phyloP scores from a whole-genome alignment of 805 yeast species.

The Sugiyamaella boreocaroliniensis region DNA sequence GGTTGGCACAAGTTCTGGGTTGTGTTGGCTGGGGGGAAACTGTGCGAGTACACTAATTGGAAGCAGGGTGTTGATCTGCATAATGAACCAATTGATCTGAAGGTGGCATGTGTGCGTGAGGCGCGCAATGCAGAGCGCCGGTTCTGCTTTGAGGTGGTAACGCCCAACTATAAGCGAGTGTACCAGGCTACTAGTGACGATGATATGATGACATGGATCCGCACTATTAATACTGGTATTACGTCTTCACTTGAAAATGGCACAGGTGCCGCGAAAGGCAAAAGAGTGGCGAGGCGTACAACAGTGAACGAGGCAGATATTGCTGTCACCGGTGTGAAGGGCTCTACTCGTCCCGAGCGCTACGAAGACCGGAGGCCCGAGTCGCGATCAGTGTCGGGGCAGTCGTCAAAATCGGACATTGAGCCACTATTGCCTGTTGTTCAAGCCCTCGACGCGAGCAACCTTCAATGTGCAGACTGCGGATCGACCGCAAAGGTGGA shows the following conservation, averaged over 20 bases:
- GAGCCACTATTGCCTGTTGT: constrained; percentile 13
- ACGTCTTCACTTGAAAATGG: constrained; percentile 36
- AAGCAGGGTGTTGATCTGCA: constrained; percentile 57
- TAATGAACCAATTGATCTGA: constrained; percentile 61
- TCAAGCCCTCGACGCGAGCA: constrained; percentile 38
- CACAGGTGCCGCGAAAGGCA: constrained; percentile 5
- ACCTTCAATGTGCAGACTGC: constrained; percentile 74
- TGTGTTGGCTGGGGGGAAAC: constrained; percentile 57
- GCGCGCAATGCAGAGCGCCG: constrained; percentile 36
- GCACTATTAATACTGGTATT: constrained; percentile 51
- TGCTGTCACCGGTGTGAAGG: too few relatives aligned
- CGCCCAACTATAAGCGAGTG: constrained; percentile 62
- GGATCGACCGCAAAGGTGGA: constrained; percentile 58
- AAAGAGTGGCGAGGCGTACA: constrained; percentile 7
- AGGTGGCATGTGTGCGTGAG: constrained; percentile 56
- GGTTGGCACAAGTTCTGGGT: constrained; percentile 90
- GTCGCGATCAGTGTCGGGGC: neutral
- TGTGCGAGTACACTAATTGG: constrained; percentile 76
- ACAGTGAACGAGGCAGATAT: neutral
- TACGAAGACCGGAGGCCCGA: neutral
- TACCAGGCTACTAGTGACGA: constrained; percentile 68
- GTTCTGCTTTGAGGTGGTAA: constrained; percentile 68
- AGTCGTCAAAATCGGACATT: neutral
- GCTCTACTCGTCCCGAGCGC: neutral
- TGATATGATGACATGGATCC: constrained; percentile 66